Base-by-base conservation (phyloP, 2,329 filamentous ascomycete genomes). In the Aaosphaeria pasadenensis region DNA sequence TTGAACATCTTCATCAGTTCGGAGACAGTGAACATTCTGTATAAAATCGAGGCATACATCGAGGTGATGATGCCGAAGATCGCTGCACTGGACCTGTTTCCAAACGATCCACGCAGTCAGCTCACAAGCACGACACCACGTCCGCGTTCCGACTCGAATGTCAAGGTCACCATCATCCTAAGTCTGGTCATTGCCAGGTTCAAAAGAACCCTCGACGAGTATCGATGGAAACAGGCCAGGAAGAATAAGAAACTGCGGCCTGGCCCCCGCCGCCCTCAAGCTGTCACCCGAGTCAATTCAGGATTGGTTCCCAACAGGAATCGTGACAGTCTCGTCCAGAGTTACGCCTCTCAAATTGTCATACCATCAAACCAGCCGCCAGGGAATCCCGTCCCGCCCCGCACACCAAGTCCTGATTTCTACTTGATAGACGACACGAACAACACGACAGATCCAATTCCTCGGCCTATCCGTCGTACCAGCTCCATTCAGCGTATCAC, bases 401-500 rank as follows among this genome's bases (percentile, higher is more conserved):
- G 33, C 9, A 36, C 33, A n/a, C 33, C 33, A n/a, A 36, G 33
- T 36, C 33, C 33, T 9, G 33, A 36, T 36, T 36, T 36, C n/a
- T 36, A 36, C n/a, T 9, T 36, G 33, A 36, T 36, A n/a, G 33
- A n/a, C 7, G 33, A 36, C 7, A 36, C 7, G 33, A 36, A 36
- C n/a, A n/a, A 9, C 4, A n/a, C 9, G 7, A n/a, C 9, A 3
- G 7, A 9, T n/a, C 13, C 39, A n/a, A 46, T 50, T 24, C 48
- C 54, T 36, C 41, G 54, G 1, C 46, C 42, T 6, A 32, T 50
- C 30, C 54, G 54, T 5, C 42, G 54, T 6, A 48, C 52, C 7
- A 50, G 46, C 40, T 57, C 54, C 11, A 51, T 56, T 44, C 13
- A 46, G 6, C 43, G 48, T 24, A 39, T 54, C 5, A 30, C 46